Evolutionary conservation across 73 alveolate genomes (phyloP).

Genomic region (Tetrahymena malaccensis): DNA sequence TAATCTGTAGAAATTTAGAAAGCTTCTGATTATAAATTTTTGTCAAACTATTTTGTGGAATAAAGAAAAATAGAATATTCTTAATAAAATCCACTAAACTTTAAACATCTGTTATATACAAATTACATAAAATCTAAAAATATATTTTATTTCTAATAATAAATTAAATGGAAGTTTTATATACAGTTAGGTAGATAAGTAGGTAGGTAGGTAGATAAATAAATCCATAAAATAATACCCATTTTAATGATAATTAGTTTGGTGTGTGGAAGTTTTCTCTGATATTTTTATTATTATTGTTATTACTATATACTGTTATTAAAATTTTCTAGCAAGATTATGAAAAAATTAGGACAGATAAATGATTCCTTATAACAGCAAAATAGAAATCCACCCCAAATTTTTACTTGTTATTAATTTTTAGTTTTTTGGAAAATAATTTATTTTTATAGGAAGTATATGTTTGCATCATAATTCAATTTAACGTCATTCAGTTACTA

Average conservation of each 20-base stretch:
- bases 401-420: too few species aligned
- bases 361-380: neutral
- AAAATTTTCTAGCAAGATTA: neutral
- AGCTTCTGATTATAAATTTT: neutral
- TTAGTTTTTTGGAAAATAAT: too few species aligned
- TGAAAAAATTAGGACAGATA: neutral
- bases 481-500: neutral
- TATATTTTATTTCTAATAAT: neutral
- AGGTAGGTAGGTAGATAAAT: neutral
- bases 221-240: neutral
- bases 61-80: neutral
- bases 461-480: neutral
- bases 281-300: too few species aligned
- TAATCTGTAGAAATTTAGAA: neutral
- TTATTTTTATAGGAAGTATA: neutral
- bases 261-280: too few species aligned
- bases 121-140: too few species aligned
- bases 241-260: neutral
- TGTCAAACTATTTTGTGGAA: neutral
- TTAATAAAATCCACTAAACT: neutral
- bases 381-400: neutral
- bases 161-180: too few species aligned
- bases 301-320: too few species aligned
- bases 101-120: neutral
- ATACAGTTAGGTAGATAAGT: neutral